Conservation (phyloP, 2,329 filamentous ascomycete species). For the Alternaria angustiovoidea region DNA sequence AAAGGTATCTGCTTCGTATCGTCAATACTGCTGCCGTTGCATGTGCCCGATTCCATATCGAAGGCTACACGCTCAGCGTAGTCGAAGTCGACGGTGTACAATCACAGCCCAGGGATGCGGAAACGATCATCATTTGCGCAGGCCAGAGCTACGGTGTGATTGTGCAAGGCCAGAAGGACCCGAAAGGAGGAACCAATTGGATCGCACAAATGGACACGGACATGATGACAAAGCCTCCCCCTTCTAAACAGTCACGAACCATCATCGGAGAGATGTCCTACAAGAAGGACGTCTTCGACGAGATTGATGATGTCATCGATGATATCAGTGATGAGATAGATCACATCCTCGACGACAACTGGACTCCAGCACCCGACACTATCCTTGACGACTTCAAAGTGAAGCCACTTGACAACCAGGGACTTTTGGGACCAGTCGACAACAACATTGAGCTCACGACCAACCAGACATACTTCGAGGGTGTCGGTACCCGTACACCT, state of each 20-base stretch:
- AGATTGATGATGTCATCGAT: neutral
- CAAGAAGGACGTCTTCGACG: slow-evolving; percentile 11
- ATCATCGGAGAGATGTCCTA: slow-evolving; percentile 28
- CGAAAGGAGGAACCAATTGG: slow-evolving; percentile 65
- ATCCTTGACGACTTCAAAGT: slow-evolving; percentile 76
- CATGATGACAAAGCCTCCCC: slow-evolving; percentile 56
- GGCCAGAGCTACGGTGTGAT: slow-evolving; percentile 37
- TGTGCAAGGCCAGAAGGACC: slow-evolving; percentile 24
- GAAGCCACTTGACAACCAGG: slow-evolving; percentile 70
- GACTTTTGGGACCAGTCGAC: slow-evolving; percentile 67
- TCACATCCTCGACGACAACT: slow-evolving; percentile 60
- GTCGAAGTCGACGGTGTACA: slow-evolving; percentile 49
- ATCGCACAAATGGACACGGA: slow-evolving; percentile 59
- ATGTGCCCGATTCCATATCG: slow-evolving; percentile 55
- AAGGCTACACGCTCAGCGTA: slow-evolving; percentile 40
- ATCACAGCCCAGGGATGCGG: slow-evolving; percentile 51
- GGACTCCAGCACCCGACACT: slow-evolving; percentile 57
- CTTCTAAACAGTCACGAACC: slow-evolving; percentile 18
- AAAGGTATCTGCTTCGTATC: slow-evolving; percentile 70
- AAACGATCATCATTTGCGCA: slow-evolving; percentile 46
- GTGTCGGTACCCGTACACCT: slow-evolving; percentile 61
- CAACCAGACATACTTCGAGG: slow-evolving; percentile 68
- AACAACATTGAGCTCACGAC: slow-evolving; percentile 65
- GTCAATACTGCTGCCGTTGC: slow-evolving; percentile 62
- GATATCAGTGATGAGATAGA: slow-evolving; percentile 64